Conservation (phyloP, 768 basidiomycete genomes). For the Mycena rebaudengoi region DNA sequence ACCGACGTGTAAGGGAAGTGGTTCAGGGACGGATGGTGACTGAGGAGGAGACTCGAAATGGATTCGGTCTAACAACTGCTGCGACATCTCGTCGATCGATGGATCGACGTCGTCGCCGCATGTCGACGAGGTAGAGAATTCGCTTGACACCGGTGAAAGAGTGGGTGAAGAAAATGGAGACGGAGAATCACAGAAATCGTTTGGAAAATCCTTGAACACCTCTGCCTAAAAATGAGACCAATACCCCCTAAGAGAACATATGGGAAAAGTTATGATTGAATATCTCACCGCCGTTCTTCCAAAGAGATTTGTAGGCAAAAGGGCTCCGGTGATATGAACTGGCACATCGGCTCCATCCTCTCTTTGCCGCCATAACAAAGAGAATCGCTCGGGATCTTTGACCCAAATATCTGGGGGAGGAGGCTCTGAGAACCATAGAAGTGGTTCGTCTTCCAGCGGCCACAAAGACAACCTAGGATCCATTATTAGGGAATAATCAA, state of each 20-base stretch:
- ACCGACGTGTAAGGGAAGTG: neutral
- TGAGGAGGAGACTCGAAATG: slow-evolving; percentile 13
- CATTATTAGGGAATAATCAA: neutral
- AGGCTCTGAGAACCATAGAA: slow-evolving; percentile 1
- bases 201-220: slow-evolving; percentile 17
- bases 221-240: neutral
- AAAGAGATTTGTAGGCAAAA: slow-evolving; percentile 13
- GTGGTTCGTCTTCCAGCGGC: slow-evolving; percentile 14
- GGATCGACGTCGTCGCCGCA: neutral
- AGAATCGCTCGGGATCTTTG: neutral
- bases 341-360: neutral
- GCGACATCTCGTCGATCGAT: slow-evolving; percentile 14
- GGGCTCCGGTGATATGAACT: neutral
- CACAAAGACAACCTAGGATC: slow-evolving; percentile 8
- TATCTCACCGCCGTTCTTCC: slow-evolving; percentile 10
- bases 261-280: neutral
- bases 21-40: neutral
- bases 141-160: slow-evolving; percentile 10
- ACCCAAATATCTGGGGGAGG: slow-evolving; percentile 14
- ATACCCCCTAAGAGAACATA: too few relatives aligned
- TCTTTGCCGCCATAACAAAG: slow-evolving; percentile 7
- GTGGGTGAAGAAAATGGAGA: slow-evolving; percentile 8
- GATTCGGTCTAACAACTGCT: slow-evolving; percentile 8
- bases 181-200: slow-evolving; percentile 8
- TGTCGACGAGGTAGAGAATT: neutral